Evolutionary conservation across 441 rosid genomes (phyloP), one percentile per base, ranked within the genome.

Genomic region (Arabidopsis hybrid): DNA sequence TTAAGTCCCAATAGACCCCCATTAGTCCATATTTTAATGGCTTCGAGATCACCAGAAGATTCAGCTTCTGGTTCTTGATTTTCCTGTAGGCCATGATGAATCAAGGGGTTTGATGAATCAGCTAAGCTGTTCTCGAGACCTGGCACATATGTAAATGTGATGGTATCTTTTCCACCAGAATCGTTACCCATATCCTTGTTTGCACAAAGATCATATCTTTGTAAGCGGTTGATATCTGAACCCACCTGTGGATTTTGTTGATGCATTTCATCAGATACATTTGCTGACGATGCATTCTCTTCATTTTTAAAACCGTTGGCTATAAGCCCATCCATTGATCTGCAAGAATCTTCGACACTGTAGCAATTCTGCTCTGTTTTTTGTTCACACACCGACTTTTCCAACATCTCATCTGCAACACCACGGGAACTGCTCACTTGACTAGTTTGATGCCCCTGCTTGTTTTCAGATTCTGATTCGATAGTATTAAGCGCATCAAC

Each of bases 401-500:
- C 74, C 49, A 61, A 62, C 29, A n/a, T 67, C 40, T 67, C 49
- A 11, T 39, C 56, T 31, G 11, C 63, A 69, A 78, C 72, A 65
- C 60, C 60, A 38, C 78, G 38, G 7, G 76, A 73, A 79, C 55
- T 77, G 65, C 71, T 85, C 79, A 74, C 77, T 78, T 46, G 80
- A 75, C 87, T 87, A 17, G 83, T 87, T 76, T 73, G 86, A 69
- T 68, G 81, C 69, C 84, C 86, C 45, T 74, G 67, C 74, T 89
- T 89, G 59, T 50, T 85, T 73, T 90, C 99, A 51, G 90, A 91
- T 88, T 89, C 99, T 2, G 90, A 81, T 72, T 95, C 97, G 34
- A 95, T 87, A 10, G 87, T 85, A 77, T 92, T 92, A 58, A 89
- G 94, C 31, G 99, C 99, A 85, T 95, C 99, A 85, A 85, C 78